Percentiles rank a stretch among this genome's conserved stretches.
Evolutionary conservation across 768 basidiomycete species (phyloP).

Genomic region (Trametes meyenii): DNA sequence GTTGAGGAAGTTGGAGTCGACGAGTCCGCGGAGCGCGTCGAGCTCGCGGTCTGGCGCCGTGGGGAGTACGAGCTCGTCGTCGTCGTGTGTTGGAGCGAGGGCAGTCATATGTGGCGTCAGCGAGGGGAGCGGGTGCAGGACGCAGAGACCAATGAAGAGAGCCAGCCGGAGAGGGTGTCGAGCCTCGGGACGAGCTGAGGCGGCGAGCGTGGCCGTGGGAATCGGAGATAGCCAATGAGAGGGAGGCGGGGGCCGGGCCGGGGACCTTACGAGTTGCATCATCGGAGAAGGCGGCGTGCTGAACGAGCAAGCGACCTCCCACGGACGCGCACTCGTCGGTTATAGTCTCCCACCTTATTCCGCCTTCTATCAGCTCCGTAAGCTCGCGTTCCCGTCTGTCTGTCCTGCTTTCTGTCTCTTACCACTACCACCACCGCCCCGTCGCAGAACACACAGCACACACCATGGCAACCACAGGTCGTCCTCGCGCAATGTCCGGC

Average conservation of each 20-base stretch:
- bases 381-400: conserved; percentile 12
- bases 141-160: not conserved
- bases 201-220: conserved; percentile 20
- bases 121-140: not conserved
- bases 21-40: conserved; percentile 65
- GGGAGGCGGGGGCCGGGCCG: conserved; percentile 19
- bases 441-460: conserved; percentile 8
- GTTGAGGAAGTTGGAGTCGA: conserved; percentile 45
- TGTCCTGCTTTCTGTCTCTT: conserved; percentile 13
- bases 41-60: conserved; percentile 55
- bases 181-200: not conserved
- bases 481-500: conserved; percentile 64
- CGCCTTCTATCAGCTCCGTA: conserved; percentile 1
- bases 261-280: conserved; percentile 24
- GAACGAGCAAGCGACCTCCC: conserved; percentile 24
- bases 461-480: conserved; percentile 33
- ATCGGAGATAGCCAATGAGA: conserved; percentile 17
- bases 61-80: conserved; percentile 30
- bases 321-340: not conserved
- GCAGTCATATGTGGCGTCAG: conserved; percentile 19
- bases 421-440: conserved; percentile 18
- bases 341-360: conserved; percentile 1
- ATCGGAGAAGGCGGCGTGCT: conserved; percentile 20
- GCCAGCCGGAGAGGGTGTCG: not conserved
- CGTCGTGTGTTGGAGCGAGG: conserved; percentile 36